phyloP scores from a whole-genome alignment of 345 rosid genomes.

The Moricandia moricandioides region DNA sequence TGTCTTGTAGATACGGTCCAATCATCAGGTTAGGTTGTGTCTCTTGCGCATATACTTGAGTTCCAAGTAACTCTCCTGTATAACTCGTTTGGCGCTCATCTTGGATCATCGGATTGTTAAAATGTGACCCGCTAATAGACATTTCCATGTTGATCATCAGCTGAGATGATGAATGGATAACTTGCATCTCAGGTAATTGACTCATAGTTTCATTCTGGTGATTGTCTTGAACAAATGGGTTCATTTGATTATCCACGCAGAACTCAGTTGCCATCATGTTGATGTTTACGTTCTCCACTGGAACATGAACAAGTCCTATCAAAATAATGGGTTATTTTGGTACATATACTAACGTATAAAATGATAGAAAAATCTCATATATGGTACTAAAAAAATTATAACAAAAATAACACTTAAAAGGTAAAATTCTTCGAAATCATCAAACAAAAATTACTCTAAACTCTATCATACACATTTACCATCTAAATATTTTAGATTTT shows the following conservation, averaged over 20 bases:
- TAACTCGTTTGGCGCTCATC: neutral
- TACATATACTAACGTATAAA: no score
- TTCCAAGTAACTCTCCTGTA: neutral
- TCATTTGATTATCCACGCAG: neutral
- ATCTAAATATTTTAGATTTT: no score
- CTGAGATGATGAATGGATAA: neutral
- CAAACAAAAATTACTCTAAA: no score
- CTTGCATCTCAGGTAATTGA: neutral
- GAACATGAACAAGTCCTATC: neutral
- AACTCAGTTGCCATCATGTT: neutral
- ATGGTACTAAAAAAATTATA: no score
- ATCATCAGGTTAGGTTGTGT: conserved; percentile 3
- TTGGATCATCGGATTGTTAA: conserved; percentile 1
- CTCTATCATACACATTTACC: no score
- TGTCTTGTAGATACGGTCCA: neutral
- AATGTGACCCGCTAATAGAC: neutral
- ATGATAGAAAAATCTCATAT: no score
- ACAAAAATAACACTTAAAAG: no score
- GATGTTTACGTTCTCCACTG: neutral
- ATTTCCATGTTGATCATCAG: neutral
- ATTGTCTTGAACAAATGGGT: neutral
- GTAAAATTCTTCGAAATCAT: no score
- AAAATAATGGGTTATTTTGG: neutral
- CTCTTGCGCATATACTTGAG: neutral
- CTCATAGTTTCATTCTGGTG: neutral